Conservation (phyloP, 495 filamentous ascomycete species). For the Amphirosellinia nigrospora region DNA sequence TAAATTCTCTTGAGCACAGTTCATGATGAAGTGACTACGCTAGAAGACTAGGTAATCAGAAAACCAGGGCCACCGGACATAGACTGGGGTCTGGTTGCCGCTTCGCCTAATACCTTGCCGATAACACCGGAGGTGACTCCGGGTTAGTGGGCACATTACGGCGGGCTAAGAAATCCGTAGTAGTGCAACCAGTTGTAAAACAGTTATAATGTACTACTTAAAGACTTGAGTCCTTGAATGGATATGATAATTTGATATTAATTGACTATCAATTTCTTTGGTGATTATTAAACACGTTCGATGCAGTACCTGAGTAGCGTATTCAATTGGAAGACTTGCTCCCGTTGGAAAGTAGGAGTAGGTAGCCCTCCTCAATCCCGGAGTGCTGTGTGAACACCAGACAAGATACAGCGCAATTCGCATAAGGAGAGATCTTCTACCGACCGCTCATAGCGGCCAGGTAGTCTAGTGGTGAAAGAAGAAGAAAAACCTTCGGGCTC, state of each 20-base stretch:
- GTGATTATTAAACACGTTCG: not conserved
- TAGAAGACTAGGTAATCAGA: not conserved
- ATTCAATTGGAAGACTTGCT: not conserved
- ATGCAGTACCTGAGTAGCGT: not conserved
- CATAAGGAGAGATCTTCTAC: not conserved
- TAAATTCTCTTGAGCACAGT: too few relatives aligned
- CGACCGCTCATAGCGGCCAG: not conserved
- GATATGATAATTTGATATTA: not conserved
- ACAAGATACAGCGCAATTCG: not conserved
- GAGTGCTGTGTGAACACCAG: not conserved
- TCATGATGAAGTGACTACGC: too few relatives aligned
- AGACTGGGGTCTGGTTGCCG: not conserved
- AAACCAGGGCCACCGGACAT: not conserved
- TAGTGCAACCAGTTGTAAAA: not conserved
- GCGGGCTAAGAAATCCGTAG: not conserved
- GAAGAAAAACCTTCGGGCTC: too few relatives aligned
- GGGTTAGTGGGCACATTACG: not conserved
- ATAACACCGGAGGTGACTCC: not conserved
- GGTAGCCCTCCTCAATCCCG: not conserved
- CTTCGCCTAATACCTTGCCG: slow-evolving; percentile 3
- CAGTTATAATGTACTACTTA: not conserved
- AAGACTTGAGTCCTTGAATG: not conserved
- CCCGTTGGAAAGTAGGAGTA: not conserved
- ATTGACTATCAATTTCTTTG: not conserved
- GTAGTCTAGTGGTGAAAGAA: not conserved